Percentiles rank a stretch among this genome's conserved stretches.
These are phyloP conservation scores for Ustilago curta DNA, from an alignment of 1,284 basidiomycete genomes.

Conservation along the genomic window DNA sequence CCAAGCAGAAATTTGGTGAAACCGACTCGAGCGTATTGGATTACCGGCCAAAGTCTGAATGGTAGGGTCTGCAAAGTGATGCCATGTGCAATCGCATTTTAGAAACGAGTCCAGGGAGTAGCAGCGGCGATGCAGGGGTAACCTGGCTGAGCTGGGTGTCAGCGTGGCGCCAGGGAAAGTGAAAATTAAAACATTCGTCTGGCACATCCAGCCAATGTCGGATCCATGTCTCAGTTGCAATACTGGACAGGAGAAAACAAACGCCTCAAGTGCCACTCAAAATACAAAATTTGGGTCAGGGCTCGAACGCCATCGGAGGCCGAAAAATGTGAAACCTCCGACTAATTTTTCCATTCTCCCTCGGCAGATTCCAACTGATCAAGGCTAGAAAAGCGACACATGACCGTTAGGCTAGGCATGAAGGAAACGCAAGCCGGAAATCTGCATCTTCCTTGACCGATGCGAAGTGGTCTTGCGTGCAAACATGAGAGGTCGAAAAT, in stretches of 20 bases:
- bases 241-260: slow-evolving; percentile 22
- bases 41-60: too few species aligned
- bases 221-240: slow-evolving; percentile 19
- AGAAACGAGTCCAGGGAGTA: too few species aligned
- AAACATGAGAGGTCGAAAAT: too few species aligned
- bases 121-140: too few species aligned
- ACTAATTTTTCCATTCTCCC: background rate
- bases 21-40: too few species aligned
- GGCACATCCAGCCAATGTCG: background rate
- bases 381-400: background rate
- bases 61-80: too few species aligned
- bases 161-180: background rate
- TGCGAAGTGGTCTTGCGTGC: too few species aligned
- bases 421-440: too few species aligned
- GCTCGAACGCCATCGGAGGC: background rate
- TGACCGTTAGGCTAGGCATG: too few species aligned
- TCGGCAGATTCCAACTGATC: slow-evolving; percentile 4
- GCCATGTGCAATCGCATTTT: too few species aligned
- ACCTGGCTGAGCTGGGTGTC: background rate
- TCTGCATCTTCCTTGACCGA: too few species aligned
- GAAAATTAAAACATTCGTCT: background rate
- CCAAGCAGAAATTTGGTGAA: too few species aligned
- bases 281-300: background rate
- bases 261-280: slow-evolving; percentile 3
- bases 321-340: slow-evolving; percentile 3